A percentile compares a stretch with the other conserved stretches of the same genome.
These are phyloP conservation scores for Isochrysis galbana DNA, from an alignment of 78 protist genomes.

Conservation along the genomic window DNA sequence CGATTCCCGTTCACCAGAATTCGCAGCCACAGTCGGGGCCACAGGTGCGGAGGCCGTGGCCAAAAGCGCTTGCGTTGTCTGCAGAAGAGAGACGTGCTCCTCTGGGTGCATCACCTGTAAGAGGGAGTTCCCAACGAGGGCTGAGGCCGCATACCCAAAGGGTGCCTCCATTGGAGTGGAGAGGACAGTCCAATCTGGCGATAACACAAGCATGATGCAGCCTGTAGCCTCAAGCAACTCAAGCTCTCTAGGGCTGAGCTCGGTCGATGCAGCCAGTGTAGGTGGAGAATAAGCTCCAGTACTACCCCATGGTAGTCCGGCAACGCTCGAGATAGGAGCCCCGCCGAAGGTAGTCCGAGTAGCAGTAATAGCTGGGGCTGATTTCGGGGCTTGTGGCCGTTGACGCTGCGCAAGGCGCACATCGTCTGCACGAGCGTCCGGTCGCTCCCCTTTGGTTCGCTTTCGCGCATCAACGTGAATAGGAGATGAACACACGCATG, in stretches of 20 bases:
- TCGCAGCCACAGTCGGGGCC: background rate
- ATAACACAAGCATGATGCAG: background rate
- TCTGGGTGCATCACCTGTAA: background rate
- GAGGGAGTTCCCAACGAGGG: background rate
- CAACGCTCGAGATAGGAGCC: too few relatives aligned
- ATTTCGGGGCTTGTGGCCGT: background rate
- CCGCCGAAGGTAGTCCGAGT: background rate
- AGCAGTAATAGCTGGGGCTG: background rate
- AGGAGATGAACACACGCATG: background rate
- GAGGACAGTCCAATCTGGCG: too few relatives aligned
- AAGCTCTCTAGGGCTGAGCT: background rate
- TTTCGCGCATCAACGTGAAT: constrained; percentile 13
- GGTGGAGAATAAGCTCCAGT: too few relatives aligned
- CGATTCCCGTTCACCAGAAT: too few relatives aligned
- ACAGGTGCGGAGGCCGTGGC: background rate
- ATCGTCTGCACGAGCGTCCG: background rate
- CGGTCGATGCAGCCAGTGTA: too few relatives aligned
- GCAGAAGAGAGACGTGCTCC: background rate
- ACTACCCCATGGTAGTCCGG: too few relatives aligned
- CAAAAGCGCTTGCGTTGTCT: background rate
- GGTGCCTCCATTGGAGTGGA: too few relatives aligned
- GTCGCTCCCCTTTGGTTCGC: background rate
- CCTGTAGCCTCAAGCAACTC: background rate
- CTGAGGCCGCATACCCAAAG: too few relatives aligned
- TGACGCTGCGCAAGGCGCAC: constrained; percentile 8